Base-by-base conservation (phyloP, 2,329 filamentous ascomycete species). In the Fusarium sacchari region DNA sequence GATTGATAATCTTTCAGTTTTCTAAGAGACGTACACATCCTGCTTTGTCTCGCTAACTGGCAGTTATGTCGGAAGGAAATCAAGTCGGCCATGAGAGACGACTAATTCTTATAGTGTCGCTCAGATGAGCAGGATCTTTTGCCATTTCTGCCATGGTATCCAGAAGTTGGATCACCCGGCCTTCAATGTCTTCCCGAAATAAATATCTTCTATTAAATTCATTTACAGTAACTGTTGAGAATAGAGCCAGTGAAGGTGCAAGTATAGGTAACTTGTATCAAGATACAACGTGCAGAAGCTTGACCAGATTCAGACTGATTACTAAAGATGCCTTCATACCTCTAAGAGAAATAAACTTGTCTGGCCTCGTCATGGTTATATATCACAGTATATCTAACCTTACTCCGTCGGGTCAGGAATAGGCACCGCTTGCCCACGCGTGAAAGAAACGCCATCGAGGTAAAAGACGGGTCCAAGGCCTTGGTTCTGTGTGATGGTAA, bases 91-190 rank as follows among this genome's bases (percentile, higher is more conserved):
- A 13, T 18, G 12, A 39, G 22, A 39, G 11, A 13, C 18, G 22
- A 2, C 14, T 40, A 9, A 9, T 40, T 22, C 4, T 4, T 7
- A 17, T 3, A 42, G 0, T 17, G 3, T 17, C 1, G 40, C 14
- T 24, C 1, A 11, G 14, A 7, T 12, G 17, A 24, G 12, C 8
- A 17, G 6, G 6, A 42, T 24, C n/a, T 17, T 1, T 17, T 24
- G 0, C 40, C 0, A 7, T 14, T 24, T 1, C 12, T 24, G 6
- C n/a, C 0, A 1, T 3, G 9, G 6, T 14, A 15, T 15, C 22
- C 7, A 9, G 30, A 6, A 28, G 1, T 20, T 10, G 26, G 5
- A 6, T 14, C 14, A 6, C 1, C 0, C 22, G 22, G 5, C 7
- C 6, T 22, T 6, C 11, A 0, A 7, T 11, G 6, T 12, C 17